Base-by-base conservation (phyloP, 2,329 filamentous ascomycete species). In the Didymella exigua region DNA sequence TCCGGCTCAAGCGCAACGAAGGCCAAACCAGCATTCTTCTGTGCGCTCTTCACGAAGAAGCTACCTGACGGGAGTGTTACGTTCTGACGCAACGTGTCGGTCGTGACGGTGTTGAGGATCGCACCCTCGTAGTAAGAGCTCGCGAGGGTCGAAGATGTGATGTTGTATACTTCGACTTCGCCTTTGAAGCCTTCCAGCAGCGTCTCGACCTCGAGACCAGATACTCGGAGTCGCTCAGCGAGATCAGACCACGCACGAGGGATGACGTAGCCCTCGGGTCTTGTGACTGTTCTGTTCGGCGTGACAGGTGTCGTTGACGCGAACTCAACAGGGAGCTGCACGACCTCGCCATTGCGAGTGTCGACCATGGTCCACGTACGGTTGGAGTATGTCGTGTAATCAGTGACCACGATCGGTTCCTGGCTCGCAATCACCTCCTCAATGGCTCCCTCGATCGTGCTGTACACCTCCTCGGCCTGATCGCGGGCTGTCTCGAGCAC, bases 1-100 rank as follows among this genome's bases (percentile, higher is more conserved):
- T 76, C 73, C 5, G 73, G 74, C 54, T 76, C 73, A 5, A 76
- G 57, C n/a, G 72, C 65, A 21, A 73, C 69, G 58, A 75, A 74
- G 2, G 74, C 73, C 16, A 75, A 27, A 0, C 66, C 73, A 1
- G 72, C 70, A 33, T 76, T 76, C 59, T 75, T 75, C 63, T 76
- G 74, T 50, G 62, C 62, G 21, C 65, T 69, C 30, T 62, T 68
- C 9, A 76, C 63, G 16, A 63, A 66, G 50, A 73, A 76, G 26
- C 71, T 74, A 1, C 74, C 72, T 5, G 60, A 60, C 0, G 73
- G 72, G 26, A 76, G 49, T 9, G 53, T 54, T 3, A 76, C 58
- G 2, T 69, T 60, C 21, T 59, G 66, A 3, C 49, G 55, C 14
- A 64, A 54, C 1, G 65, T 62, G 19, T 68, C 64, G 0, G 68